phyloP scores from a whole-genome alignment of 805 yeast species.

The Suhomyces faveliae region DNA sequence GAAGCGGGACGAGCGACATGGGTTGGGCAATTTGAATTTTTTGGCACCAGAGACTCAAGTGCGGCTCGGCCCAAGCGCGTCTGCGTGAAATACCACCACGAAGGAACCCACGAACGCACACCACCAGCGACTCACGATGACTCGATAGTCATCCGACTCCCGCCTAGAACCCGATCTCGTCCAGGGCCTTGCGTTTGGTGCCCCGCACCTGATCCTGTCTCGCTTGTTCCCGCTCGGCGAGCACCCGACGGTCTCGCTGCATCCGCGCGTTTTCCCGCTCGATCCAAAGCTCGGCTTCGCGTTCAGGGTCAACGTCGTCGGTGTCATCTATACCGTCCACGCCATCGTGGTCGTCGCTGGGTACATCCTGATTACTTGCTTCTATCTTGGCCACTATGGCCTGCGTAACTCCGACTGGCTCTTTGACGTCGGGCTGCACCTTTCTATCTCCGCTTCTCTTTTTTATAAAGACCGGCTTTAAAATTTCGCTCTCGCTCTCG shows the following conservation, averaged over 20 bases:
- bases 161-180: not conserved
- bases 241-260: slow-evolving; percentile 32
- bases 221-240: slow-evolving; percentile 10
- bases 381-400: not conserved
- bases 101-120: too few relatives aligned
- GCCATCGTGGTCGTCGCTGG: slow-evolving; percentile 14
- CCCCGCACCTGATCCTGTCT: slow-evolving; percentile 10
- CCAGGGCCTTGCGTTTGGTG: not conserved
- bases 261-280: slow-evolving; percentile 37
- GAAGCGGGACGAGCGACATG: slow-evolving; percentile 35
- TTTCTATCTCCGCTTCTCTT: not conserved
- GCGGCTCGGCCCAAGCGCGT: too few relatives aligned
- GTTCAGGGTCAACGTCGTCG: slow-evolving; percentile 54
- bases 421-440: not conserved
- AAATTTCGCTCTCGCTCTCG: slow-evolving; percentile 9
- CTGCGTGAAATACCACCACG: too few relatives aligned
- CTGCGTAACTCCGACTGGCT: not conserved
- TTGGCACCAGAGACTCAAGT: too few relatives aligned
- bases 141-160: not conserved
- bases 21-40: not conserved
- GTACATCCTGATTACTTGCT: not conserved
- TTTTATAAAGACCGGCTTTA: slow-evolving; percentile 8
- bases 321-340: slow-evolving; percentile 50
- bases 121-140: not conserved
- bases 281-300: slow-evolving; percentile 41